Conservation (phyloP, 2,329 filamentous ascomycete genomes). For the Colletotrichum falcatum region DNA sequence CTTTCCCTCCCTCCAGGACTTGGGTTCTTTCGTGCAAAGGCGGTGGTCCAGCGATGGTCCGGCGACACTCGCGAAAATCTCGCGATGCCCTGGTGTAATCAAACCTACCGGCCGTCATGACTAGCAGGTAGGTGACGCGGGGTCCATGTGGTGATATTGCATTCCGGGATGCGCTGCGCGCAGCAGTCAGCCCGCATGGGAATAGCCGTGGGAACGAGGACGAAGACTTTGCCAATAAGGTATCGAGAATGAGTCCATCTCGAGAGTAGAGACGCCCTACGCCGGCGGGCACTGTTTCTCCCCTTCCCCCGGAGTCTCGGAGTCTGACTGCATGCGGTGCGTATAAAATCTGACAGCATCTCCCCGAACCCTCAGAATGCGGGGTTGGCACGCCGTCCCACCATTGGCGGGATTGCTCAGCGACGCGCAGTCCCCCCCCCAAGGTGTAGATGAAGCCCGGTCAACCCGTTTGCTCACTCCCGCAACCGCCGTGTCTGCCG, state of each 20-base stretch:
- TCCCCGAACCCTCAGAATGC: constrained; percentile 15
- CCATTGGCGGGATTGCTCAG: constrained; percentile 5
- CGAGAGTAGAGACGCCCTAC: not conserved
- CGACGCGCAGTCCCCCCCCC: not conserved
- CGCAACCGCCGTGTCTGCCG: constrained; percentile 1
- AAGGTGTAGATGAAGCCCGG: not conserved
- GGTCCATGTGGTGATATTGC: not conserved
- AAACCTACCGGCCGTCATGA: not conserved
- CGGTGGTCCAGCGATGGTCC: too few species aligned
- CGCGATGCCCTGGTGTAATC: not conserved
- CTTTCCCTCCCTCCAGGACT: constrained; percentile 3
- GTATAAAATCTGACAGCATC: constrained; percentile 20
- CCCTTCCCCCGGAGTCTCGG: not conserved
- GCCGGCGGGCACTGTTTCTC: not conserved
- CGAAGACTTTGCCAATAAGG: not conserved
- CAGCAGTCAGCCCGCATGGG: constrained; percentile 3
- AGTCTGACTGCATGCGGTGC: constrained; percentile 32
- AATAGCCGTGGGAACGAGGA: not conserved
- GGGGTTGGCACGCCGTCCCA: not conserved
- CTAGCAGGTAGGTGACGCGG: not conserved
- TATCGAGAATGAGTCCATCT: not conserved
- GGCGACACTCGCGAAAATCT: not conserved
- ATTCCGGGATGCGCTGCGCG: not conserved
- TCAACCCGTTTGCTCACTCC: not conserved
- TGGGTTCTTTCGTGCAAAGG: not conserved